These are phyloP conservation scores for Microascus cirrosus DNA, from an alignment of 2,329 filamentous ascomycete species.

Conservation along the genomic window DNA sequence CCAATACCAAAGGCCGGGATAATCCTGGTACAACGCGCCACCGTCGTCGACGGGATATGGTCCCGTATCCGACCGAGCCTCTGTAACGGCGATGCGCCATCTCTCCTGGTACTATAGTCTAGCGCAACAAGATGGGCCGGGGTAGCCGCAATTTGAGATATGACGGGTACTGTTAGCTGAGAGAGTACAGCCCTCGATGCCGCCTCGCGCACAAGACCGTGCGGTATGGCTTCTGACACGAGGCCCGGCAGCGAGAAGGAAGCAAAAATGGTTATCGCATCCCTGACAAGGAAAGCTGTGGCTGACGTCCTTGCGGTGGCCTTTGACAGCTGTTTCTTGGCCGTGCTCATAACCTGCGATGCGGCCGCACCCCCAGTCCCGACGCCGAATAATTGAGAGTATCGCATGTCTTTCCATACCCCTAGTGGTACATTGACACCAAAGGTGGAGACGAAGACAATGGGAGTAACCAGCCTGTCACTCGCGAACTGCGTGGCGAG, in stretches of 20 bases:
- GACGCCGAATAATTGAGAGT: conserved; percentile 16
- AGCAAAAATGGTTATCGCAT: conserved; percentile 19
- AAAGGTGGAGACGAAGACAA: conserved; percentile 16
- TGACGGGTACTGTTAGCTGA: conserved; percentile 3
- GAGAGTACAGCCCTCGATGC: conserved; percentile 15
- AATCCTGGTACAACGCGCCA: conserved; percentile 15
- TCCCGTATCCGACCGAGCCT: conserved; percentile 11
- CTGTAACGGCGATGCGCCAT: conserved; percentile 7
- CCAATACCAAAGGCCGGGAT: conserved; percentile 20
- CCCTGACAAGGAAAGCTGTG: conserved; percentile 15
- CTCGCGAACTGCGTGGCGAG: conserved; percentile 12
- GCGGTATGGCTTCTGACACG: conserved; percentile 14
- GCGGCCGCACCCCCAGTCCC: conserved; percentile 3
- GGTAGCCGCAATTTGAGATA: conserved; percentile 18
- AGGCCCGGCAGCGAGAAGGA: conserved; percentile 17
- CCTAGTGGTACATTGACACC: conserved; percentile 19
- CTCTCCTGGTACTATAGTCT: conserved; percentile 11
- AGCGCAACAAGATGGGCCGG: conserved; percentile 17
- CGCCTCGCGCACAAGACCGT: conserved; percentile 11
- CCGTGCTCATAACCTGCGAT: not conserved
- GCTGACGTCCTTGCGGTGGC: conserved; percentile 10
- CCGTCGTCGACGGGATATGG: conserved; percentile 14
- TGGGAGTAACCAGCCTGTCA: conserved; percentile 12
- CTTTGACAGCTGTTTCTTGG: conserved; percentile 9
- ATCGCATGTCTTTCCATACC: conserved; percentile 18